Percentiles rank a stretch among this genome's conserved stretches.
Conservation (phyloP, 2,329 filamentous ascomycete species). For the Emmonsia crescens region DNA sequence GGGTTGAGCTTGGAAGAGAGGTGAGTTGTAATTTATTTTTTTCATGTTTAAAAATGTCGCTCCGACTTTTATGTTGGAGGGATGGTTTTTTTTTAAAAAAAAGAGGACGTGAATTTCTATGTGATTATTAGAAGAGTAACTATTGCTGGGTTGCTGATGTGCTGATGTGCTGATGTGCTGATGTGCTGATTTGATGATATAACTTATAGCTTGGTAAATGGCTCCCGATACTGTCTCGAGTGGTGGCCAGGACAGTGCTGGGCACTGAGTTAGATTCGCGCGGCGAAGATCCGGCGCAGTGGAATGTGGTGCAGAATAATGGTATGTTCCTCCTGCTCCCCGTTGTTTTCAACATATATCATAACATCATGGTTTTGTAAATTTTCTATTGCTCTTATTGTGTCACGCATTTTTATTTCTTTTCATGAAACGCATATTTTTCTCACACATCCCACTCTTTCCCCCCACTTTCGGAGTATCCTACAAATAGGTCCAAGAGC, state of each 20-base stretch:
- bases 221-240: slow-evolving; percentile 47
- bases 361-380: neutral
- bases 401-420: neutral
- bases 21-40: slow-evolving; percentile 41
- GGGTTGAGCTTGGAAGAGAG: slow-evolving; percentile 51
- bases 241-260: slow-evolving; percentile 61
- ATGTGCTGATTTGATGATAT: neutral
- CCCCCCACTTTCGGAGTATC: neutral
- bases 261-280: slow-evolving; percentile 31
- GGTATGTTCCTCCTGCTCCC: slow-evolving; percentile 33
- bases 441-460: neutral
- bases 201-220: slow-evolving; percentile 32
- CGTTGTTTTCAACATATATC: neutral
- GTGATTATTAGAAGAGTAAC: neutral
- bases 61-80: neutral
- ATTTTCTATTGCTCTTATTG: neutral
- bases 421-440: slow-evolving; percentile 1
- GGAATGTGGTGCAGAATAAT: slow-evolving; percentile 97
- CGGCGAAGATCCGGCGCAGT: slow-evolving; percentile 64
- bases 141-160: neutral
- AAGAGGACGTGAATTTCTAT: neutral
- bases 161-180: neutral
- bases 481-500: slow-evolving; percentile 56
- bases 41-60: neutral
- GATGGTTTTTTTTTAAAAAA: neutral